Conservation (phyloP, 2,329 filamentous ascomycete species). For the Sclerotiophoma versabilis region DNA sequence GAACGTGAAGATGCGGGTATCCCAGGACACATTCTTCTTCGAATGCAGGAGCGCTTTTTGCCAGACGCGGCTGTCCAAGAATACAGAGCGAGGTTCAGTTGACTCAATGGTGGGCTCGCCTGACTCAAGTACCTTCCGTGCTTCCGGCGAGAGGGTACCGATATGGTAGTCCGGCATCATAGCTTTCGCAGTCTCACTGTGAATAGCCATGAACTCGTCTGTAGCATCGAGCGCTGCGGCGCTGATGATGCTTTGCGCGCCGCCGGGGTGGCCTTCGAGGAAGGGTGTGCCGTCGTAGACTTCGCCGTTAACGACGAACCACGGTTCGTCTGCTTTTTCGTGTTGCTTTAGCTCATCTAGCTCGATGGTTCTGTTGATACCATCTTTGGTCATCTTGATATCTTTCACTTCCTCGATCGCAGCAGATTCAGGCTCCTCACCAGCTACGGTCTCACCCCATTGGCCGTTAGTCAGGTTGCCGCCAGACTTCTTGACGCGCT, state of each 20-base stretch:
- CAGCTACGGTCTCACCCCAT: slow-evolving; percentile 78
- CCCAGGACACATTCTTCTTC: slow-evolving; percentile 75
- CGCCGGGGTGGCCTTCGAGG: slow-evolving; percentile 82
- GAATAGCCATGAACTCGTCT: slow-evolving; percentile 91
- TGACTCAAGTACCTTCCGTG: slow-evolving; percentile 62
- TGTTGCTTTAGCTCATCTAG: slow-evolving; percentile 77
- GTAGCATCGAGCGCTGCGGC: slow-evolving; percentile 83
- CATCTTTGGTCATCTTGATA: slow-evolving; percentile 78
- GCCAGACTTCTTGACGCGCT: slow-evolving; percentile 81
- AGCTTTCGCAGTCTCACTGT: slow-evolving; percentile 87
- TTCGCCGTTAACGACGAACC: slow-evolving; percentile 88
- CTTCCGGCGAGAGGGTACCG: slow-evolving; percentile 72
- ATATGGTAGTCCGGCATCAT: slow-evolving; percentile 91
- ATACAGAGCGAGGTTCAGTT: slow-evolving; percentile 62
- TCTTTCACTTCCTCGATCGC: slow-evolving; percentile 64
- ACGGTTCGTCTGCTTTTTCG: slow-evolving; percentile 69
- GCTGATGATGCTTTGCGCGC: slow-evolving; percentile 81
- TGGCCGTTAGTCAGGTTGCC: slow-evolving; percentile 81
- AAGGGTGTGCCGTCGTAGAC: slow-evolving; percentile 88
- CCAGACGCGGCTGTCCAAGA: slow-evolving; percentile 77
- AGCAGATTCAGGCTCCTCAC: slow-evolving; percentile 53
- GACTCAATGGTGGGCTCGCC: slow-evolving; percentile 53
- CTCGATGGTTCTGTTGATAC: slow-evolving; percentile 67
- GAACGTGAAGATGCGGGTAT: slow-evolving; percentile 84
- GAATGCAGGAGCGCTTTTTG: slow-evolving; percentile 72